phyloP scores from a whole-genome alignment of 441 rosid species.

The Oxalis stricta region DNA sequence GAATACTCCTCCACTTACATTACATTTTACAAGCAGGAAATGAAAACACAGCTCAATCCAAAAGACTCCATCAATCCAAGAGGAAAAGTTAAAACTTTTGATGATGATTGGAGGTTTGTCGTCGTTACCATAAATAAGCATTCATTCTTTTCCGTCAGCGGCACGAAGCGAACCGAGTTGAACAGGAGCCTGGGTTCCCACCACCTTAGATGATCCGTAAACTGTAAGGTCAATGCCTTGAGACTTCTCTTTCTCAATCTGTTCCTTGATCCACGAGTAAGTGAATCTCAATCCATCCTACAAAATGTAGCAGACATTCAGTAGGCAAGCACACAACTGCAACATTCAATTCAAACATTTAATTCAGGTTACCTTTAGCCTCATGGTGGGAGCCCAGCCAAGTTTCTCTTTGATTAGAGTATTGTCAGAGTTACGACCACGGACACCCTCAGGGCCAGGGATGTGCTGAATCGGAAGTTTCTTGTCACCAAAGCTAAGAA shows the following conservation, averaged over 20 bases:
- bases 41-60: no score
- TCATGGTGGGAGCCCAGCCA: constrained; percentile 97
- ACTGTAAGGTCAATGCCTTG: constrained; percentile 59
- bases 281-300: constrained; percentile 91
- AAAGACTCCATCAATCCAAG: no score
- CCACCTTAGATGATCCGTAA: constrained; percentile 88
- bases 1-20: no score
- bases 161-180: constrained; percentile 91
- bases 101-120: no score
- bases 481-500: constrained; percentile 73
- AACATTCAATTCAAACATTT: no score
- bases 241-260: constrained; percentile 82
- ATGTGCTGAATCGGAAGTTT: constrained; percentile 83
- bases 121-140: no score
- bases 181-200: constrained; percentile 95
- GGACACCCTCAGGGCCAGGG: constrained; percentile 96
- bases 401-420: constrained; percentile 87
- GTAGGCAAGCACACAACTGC: neutral
- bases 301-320: constrained; percentile 3
- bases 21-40: no score
- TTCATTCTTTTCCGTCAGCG: constrained; percentile 82
- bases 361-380: constrained; percentile 88
- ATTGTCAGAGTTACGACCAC: constrained; percentile 96
- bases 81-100: no score
- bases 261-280: constrained; percentile 91